Evolutionary conservation across 768 basidiomycete genomes (phyloP).

Genomic region (Lactarius trivialis): DNA sequence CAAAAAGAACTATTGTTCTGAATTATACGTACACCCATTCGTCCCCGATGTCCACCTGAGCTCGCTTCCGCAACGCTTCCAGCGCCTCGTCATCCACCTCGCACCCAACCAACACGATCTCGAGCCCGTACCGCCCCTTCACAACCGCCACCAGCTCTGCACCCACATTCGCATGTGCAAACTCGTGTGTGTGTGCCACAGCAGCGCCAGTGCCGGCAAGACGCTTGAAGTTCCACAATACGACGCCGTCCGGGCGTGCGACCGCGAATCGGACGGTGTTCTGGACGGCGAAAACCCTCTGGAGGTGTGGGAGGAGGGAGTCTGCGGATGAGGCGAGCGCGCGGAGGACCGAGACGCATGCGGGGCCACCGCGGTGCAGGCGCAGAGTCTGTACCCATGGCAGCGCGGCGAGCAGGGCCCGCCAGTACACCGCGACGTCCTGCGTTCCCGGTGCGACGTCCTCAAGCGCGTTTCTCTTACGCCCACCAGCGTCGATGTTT

Average conservation of each 20-base stretch:
- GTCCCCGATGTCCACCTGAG: slow-evolving; percentile 7
- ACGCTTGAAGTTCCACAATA: slow-evolving; percentile 10
- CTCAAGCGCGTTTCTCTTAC: background rate
- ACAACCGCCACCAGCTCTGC: slow-evolving; percentile 8
- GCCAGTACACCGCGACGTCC: background rate
- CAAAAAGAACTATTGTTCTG: background rate
- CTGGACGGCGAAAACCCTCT: slow-evolving; percentile 3
- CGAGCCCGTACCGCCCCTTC: slow-evolving; percentile 3
- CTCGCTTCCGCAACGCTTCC: slow-evolving; percentile 4
- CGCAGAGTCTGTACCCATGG: background rate
- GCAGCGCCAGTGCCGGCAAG: background rate
- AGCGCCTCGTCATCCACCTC: slow-evolving; percentile 1
- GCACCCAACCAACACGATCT: slow-evolving; percentile 9
- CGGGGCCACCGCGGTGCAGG: background rate
- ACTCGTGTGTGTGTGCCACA: background rate
- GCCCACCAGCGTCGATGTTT: background rate
- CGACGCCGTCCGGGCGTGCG: background rate
- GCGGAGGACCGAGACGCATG: background rate
- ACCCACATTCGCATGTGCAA: background rate
- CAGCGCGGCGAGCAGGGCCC: background rate
- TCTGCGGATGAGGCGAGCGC: background rate
- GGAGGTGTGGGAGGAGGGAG: slow-evolving; percentile 7
- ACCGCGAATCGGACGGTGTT: background rate
- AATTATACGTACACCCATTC: slow-evolving; percentile 15
- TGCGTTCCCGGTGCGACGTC: background rate